Evolutionary conservation across 768 basidiomycete species (phyloP).

Genomic region (Leccinum longicurvipes): DNA sequence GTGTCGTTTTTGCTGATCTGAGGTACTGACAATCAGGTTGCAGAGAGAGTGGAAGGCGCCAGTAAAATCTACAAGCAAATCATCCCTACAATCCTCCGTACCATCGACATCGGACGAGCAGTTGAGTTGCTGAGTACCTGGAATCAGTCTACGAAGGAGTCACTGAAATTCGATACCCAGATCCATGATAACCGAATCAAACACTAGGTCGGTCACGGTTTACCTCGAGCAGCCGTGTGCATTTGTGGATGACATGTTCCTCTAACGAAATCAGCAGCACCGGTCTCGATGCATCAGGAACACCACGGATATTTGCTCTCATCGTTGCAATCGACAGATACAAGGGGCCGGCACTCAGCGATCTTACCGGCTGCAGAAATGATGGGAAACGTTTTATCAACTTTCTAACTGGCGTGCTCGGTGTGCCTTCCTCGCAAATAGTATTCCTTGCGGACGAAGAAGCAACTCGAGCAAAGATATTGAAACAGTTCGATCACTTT

Average conservation of each 20-base stretch:
- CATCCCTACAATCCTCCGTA: background rate
- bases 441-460: conserved; percentile 12
- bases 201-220: conserved; percentile 9
- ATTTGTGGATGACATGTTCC: background rate
- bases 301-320: conserved; percentile 18
- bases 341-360: fast-evolving
- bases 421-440: conserved; percentile 11
- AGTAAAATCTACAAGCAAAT: background rate
- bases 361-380: conserved; percentile 18
- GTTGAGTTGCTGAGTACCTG: conserved; percentile 8
- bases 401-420: conserved; percentile 10
- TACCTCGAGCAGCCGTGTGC: background rate
- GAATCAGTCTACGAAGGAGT: background rate
- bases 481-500: conserved; percentile 7
- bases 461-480: conserved; percentile 11
- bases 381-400: conserved; percentile 14
- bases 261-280: background rate
- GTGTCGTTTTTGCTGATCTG: background rate
- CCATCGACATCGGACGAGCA: conserved; percentile 1
- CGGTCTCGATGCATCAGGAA: background rate
- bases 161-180: conserved; percentile 4
- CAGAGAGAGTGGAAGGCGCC: background rate
- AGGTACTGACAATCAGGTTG: background rate
- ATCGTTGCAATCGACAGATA: conserved; percentile 17
- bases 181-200: conserved; percentile 1